A percentile compares a stretch with the other conserved stretches of the same genome.
These are phyloP conservation scores for Tuber calosporum DNA, from an alignment of 495 filamentous ascomycete genomes.

Conservation along the genomic window DNA sequence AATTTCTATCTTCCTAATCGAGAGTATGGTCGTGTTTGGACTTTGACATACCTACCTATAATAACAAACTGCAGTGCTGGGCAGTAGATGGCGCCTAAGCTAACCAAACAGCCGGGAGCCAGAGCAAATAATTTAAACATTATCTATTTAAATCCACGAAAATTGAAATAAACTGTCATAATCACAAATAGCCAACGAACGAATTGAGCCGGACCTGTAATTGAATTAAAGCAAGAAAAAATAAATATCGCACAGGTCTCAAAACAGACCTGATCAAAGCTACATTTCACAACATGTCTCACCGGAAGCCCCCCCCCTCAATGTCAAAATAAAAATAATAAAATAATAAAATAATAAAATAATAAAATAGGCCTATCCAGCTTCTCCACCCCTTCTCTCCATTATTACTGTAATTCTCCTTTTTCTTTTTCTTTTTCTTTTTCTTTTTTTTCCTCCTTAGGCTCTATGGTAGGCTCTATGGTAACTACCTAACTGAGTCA, in stretches of 20 bases:
- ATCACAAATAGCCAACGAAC: not conserved
- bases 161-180: not conserved
- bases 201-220: not conserved
- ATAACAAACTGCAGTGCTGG: too few relatives aligned
- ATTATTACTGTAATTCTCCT: not conserved
- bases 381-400: not conserved
- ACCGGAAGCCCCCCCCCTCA: not conserved
- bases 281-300: not conserved
- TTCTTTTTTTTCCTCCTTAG: not conserved
- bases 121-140: conserved; percentile 1
- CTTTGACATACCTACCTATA: not conserved
- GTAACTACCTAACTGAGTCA: not conserved
- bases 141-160: not conserved
- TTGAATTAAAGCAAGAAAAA: not conserved
- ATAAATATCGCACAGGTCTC: not conserved
- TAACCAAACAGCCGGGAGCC: not conserved
- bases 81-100: too few relatives aligned
- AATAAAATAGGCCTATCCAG: not conserved
- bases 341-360: not conserved
- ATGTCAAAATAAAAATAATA: not conserved
- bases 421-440: not conserved
- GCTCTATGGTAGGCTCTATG: not conserved
- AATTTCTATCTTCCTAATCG: not conserved
- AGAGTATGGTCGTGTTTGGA: not conserved
- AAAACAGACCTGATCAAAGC: not conserved